Evolutionary conservation across 2,329 filamentous ascomycete species (phyloP).

Genomic region (Aspergillus aculeatus): DNA sequence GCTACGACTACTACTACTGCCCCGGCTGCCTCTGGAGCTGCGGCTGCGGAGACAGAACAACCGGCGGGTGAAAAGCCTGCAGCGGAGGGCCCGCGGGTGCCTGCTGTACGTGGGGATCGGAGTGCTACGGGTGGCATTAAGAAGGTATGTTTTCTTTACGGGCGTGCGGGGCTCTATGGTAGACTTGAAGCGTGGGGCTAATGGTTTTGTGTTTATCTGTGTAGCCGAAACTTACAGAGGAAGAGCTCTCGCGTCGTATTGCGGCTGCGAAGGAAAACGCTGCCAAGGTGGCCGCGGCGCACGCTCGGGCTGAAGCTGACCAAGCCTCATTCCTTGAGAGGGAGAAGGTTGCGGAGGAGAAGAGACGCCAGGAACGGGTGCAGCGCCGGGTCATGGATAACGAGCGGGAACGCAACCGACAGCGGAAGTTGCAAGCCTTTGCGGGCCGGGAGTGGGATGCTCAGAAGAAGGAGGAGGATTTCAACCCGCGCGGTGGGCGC

Average conservation of each 20-base stretch:
- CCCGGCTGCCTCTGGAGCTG: slow-evolving; percentile 10
- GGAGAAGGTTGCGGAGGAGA: slow-evolving; percentile 58
- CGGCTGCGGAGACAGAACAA: slow-evolving; percentile 17
- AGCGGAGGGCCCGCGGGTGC: slow-evolving; percentile 31
- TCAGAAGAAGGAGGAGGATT: slow-evolving; percentile 59
- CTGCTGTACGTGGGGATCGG: slow-evolving; percentile 55
- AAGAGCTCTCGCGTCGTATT: slow-evolving; percentile 61
- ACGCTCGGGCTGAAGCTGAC: slow-evolving; percentile 67
- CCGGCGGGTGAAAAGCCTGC: slow-evolving; percentile 8
- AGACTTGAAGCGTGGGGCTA: no score
- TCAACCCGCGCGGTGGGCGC: slow-evolving; percentile 41
- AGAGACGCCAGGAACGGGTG: slow-evolving; percentile 51
- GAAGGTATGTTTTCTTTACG: slow-evolving; percentile 33
- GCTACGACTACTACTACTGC: slow-evolving; percentile 11
- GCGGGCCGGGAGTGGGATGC: slow-evolving; percentile 63
- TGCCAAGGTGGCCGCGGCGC: slow-evolving; percentile 57
- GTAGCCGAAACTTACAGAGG: slow-evolving; percentile 63
- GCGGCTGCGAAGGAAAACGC: slow-evolving; percentile 63
- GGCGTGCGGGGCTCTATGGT: no score
- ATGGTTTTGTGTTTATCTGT: slow-evolving; percentile 23
- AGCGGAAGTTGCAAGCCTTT: slow-evolving; percentile 58
- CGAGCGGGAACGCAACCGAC: slow-evolving; percentile 61
- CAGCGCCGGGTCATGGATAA: slow-evolving; percentile 61
- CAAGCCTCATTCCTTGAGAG: slow-evolving; percentile 62
- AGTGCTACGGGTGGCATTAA: slow-evolving; percentile 54